Conservation (phyloP, 1,284 basidiomycete species). For the Puccinia horiana region DNA sequence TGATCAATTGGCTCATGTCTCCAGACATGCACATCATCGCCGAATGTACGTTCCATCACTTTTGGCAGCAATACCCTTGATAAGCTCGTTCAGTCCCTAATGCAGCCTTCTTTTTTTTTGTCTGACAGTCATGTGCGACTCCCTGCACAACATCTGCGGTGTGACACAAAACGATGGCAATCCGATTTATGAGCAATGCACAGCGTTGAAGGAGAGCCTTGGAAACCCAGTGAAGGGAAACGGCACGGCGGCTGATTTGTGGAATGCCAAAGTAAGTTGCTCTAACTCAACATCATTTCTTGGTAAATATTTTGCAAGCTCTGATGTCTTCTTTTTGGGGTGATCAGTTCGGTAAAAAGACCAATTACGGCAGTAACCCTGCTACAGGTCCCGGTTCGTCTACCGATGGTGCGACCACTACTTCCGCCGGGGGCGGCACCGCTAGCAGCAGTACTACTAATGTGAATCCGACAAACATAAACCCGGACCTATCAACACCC, state of each 20-base stretch:
- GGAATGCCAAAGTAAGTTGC: conserved; percentile 3
- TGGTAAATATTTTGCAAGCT: not conserved
- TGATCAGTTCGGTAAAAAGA: not conserved
- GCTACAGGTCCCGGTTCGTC: not conserved
- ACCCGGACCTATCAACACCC: too few relatives aligned
- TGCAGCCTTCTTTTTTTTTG: not conserved
- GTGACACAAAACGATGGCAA: not conserved
- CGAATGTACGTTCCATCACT: not conserved
- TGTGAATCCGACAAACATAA: too few relatives aligned
- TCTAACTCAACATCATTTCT: not conserved
- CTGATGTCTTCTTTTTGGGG: not conserved
- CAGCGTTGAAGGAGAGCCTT: not conserved
- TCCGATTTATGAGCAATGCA: not conserved
- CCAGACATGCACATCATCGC: conserved; percentile 22
- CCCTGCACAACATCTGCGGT: conserved; percentile 20
- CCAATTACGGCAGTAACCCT: not conserved
- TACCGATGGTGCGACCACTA: too few relatives aligned
- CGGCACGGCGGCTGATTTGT: not conserved
- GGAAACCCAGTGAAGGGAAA: not conserved
- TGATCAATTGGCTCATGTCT: not conserved
- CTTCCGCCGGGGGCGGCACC: too few relatives aligned
- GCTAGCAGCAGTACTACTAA: too few relatives aligned
- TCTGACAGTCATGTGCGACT: conserved; percentile 29
- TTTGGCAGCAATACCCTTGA: not conserved
- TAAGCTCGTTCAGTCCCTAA: not conserved